Evolutionary conservation across 164 flowering plant genomes (phyloP).

Genomic region (Dillenia turbinata): DNA sequence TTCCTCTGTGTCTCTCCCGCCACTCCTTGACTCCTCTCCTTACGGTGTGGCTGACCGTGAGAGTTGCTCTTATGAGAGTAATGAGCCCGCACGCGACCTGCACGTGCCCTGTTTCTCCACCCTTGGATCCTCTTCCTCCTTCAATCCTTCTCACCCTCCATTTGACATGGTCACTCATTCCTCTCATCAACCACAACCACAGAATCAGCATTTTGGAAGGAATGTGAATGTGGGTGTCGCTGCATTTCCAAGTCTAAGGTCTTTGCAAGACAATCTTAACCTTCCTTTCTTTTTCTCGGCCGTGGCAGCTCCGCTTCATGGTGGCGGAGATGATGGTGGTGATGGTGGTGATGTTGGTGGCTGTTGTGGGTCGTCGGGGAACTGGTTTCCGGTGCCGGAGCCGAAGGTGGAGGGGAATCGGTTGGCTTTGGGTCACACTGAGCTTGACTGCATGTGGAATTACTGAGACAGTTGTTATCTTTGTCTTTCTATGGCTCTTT

Average conservation of each 20-base stretch:
- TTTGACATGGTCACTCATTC: neutral
- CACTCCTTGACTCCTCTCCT: conserved; percentile 46
- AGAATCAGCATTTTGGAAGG: no score
- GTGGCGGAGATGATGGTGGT: neutral
- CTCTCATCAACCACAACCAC: neutral
- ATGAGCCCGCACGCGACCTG: conserved; percentile 28
- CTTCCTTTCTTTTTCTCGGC: neutral
- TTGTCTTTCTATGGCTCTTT: neutral
- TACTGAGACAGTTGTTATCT: neutral
- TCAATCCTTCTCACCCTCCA: conserved; percentile 2
- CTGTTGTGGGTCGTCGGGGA: neutral
- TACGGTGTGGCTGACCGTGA: conserved; percentile 27
- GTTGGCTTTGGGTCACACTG: neutral
- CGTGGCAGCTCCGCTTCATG: neutral
- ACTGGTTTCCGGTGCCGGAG: neutral
- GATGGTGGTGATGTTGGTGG: neutral
- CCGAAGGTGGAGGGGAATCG: neutral
- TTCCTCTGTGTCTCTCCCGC: conserved; percentile 51
- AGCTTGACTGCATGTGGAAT: neutral
- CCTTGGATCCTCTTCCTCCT: conserved; percentile 17
- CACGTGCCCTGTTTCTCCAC: conserved; percentile 99
- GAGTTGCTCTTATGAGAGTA: conserved; percentile 42
- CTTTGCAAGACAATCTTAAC: neutral
- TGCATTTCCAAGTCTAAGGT: neutral
- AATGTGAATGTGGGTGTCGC: no score